Conservation (phyloP, 805 yeast species). For the Nakazawaea peltata region DNA sequence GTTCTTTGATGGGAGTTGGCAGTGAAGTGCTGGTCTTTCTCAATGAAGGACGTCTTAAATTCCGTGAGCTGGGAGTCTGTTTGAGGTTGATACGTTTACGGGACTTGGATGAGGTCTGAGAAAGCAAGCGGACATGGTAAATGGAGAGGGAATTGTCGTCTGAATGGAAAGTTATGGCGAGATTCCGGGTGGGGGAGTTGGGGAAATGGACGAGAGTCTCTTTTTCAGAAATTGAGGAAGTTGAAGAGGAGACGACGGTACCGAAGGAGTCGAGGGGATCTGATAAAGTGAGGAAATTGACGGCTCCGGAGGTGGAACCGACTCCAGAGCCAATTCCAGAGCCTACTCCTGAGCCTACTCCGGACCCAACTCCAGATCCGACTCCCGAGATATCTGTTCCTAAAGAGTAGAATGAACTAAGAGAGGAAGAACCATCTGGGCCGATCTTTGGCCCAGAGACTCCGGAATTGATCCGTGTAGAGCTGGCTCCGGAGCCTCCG, state of each 20-base stretch:
- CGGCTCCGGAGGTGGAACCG: background rate
- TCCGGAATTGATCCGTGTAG: background rate
- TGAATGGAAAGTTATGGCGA: conserved; percentile 51
- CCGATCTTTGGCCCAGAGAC: too few relatives aligned
- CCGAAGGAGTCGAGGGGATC: conserved; percentile 77
- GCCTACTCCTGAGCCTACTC: too few relatives aligned
- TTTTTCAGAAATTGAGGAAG: conserved; percentile 49
- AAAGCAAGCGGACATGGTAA: conserved; percentile 47
- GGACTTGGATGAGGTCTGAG: conserved; percentile 10
- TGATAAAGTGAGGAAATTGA: conserved; percentile 52
- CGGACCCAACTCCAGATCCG: too few relatives aligned
- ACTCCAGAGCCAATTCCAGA: too few relatives aligned
- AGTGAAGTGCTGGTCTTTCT: conserved; percentile 16
- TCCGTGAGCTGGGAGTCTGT: conserved; percentile 16
- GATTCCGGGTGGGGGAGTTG: conserved; percentile 23
- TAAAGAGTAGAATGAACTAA: too few relatives aligned
- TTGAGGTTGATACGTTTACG: conserved; percentile 10
- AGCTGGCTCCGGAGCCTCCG: background rate
- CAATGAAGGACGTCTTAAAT: conserved; percentile 17
- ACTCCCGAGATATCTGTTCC: background rate
- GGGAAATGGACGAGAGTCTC: conserved; percentile 58
- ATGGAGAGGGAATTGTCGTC: conserved; percentile 36
- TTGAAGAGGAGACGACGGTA: conserved; percentile 60
- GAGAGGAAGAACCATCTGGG: too few relatives aligned
- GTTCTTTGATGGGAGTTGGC: conserved; percentile 1